phyloP scores from a whole-genome alignment of 768 basidiomycete species.

The Chalciporus piperatus region DNA sequence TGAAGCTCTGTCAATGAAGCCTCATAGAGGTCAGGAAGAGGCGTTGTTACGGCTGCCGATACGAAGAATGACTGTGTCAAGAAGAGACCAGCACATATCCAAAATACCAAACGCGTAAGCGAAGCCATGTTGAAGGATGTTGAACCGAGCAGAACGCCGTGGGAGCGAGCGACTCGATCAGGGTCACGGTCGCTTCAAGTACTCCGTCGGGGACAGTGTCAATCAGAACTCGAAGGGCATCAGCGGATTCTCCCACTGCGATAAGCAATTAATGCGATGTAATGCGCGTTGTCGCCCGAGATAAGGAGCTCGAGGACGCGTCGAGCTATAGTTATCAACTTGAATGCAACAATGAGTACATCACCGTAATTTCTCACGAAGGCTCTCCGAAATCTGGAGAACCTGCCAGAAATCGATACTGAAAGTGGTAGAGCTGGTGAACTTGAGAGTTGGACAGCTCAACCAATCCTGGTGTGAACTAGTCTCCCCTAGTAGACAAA shows the following conservation, averaged over 20 bases:
- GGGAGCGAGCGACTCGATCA: not conserved
- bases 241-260: conserved; percentile 2
- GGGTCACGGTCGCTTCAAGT: conserved; percentile 1
- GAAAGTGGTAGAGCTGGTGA: too few species aligned
- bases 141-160: not conserved
- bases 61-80: conserved; percentile 4
- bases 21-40: conserved; percentile 41
- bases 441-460: too few species aligned
- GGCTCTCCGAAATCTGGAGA: too few species aligned
- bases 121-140: conserved; percentile 1
- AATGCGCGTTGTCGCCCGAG: not conserved
- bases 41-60: conserved; percentile 10
- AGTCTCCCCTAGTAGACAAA: too few species aligned
- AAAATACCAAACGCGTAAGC: conserved; percentile 6
- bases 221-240: conserved; percentile 7
- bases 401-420: not conserved
- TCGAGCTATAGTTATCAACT: conserved; percentile 5
- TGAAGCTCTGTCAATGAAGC: conserved; percentile 40
- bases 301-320: conserved; percentile 1
- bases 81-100: conserved; percentile 6
- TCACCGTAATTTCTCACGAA: not conserved
- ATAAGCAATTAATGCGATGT: not conserved
- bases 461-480: too few species aligned
- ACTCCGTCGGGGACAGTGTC: not conserved
- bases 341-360: not conserved